Evolutionary conservation across 192 early-diverging fungal genomes (phyloP), one percentile per base, ranked within the genome.

Genomic region (Entophlyctis luteolus): DNA sequence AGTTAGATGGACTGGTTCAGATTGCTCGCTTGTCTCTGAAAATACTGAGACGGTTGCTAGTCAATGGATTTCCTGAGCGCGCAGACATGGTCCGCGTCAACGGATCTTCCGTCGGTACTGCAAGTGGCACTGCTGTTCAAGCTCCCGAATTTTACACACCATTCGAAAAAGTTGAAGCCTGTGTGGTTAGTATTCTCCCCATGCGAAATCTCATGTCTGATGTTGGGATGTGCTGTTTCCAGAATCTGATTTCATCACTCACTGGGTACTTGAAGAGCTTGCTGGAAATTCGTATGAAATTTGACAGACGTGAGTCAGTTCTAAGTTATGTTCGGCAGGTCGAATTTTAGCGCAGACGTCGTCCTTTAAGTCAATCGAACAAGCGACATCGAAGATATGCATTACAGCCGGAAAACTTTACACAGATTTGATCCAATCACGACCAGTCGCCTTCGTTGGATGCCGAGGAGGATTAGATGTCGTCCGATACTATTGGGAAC

Each of bases 371-470:
- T 34, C 46, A 28, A 52, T 73, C 56, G 48, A 39, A 29, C 42
- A 69, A 29, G 53, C 56, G 2, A 28, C 71, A 2, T 59, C 47
- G 4, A 57, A 65, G 53, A 85, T 90, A 50, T 75, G 81, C 5
- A 49, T 87, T 38, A 80, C 84, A 6, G 82, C 91, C 45, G 93
- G 93, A 29, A 91, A 91, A 62, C 66, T 96, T 29, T 92, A 90
- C 68, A 59, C 91, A 50, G 86, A 91, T 59, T 68, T 92, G 16
- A 83, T 89, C 70, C 84, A 84, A 57, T 62, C 79, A 0, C 83
- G 88, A 36, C 80, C 88, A 0, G 76, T 89, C 3, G 77, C 81
- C 4, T 92, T 89, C 63, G 81, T 88, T 25, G 70, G 84, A 1
- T 75, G 79, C 6, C 86, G 87, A 8, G 75, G 78, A 3, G 79